A percentile compares a stretch with the other conserved stretches of the same genome.
phyloP scores from a whole-genome alignment of 257 asterid species.

The Echium plantagineum region DNA sequence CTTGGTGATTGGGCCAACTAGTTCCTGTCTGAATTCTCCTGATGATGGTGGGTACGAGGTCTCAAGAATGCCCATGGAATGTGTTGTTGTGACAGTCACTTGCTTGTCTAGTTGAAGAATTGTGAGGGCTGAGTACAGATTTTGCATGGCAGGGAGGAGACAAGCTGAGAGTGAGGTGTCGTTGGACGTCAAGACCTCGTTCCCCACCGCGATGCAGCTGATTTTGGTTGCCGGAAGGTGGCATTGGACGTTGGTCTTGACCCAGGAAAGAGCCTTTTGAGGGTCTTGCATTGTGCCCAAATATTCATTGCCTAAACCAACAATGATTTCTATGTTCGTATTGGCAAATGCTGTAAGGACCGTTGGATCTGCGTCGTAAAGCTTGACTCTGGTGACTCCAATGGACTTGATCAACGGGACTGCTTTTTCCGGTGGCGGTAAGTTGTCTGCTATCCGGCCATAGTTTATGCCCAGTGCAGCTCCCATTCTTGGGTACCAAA shows the following conservation, averaged over 20 bases:
- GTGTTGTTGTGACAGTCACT: slow-evolving; percentile 63
- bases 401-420: slow-evolving; percentile 44
- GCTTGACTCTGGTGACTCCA: slow-evolving; percentile 46
- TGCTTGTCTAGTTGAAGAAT: slow-evolving; percentile 33
- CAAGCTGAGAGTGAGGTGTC: slow-evolving; percentile 24
- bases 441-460: slow-evolving; percentile 76
- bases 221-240: slow-evolving; percentile 48
- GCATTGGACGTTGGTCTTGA: slow-evolving; percentile 54
- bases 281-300: slow-evolving; percentile 53
- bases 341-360: slow-evolving; percentile 60
- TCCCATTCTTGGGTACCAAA: slow-evolving; percentile 7
- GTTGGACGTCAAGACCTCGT: slow-evolving; percentile 41
- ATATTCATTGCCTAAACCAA: slow-evolving; percentile 60
- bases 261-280: slow-evolving; percentile 59
- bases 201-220: slow-evolving; percentile 65
- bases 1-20: slow-evolving; percentile 24
- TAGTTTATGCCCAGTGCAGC: slow-evolving; percentile 69
- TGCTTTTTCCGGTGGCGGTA: slow-evolving; percentile 65
- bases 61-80: slow-evolving; percentile 32
- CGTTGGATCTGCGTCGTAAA: slow-evolving; percentile 68
- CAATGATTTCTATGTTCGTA: slow-evolving; percentile 42
- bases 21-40: slow-evolving; percentile 46
- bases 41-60: slow-evolving; percentile 76
- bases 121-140: slow-evolving; percentile 30
- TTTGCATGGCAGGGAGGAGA: slow-evolving; percentile 74